Percentiles rank a stretch among this genome's conserved stretches.
phyloP scores from a whole-genome alignment of 306 rosid genomes.

The Acacia crassicarpa region DNA sequence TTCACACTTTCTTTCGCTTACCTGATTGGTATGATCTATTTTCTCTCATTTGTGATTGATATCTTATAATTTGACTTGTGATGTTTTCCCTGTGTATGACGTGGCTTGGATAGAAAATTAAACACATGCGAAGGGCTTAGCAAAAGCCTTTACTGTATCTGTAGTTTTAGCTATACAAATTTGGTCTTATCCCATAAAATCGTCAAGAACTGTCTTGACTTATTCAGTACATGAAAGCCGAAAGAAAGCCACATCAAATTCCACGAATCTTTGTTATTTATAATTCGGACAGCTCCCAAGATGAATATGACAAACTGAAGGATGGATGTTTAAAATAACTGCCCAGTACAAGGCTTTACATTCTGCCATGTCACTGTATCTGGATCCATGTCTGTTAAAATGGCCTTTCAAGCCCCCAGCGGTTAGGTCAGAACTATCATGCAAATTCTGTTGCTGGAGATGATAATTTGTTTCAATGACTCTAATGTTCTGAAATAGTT shows the following conservation, averaged over 20 bases:
- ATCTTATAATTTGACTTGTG: slow-evolving; percentile 15
- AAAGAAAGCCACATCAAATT: slow-evolving; percentile 3
- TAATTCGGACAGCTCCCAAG: not conserved
- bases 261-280: not conserved
- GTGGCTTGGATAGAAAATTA: slow-evolving; percentile 13
- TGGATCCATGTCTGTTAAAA: not conserved
- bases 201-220: not conserved
- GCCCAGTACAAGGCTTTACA: not conserved
- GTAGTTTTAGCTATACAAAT: slow-evolving; percentile 11
- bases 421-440: not conserved
- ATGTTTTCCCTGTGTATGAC: not conserved
- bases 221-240: not conserved
- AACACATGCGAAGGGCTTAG: slow-evolving; percentile 16
- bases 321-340: not conserved
- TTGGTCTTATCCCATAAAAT: not conserved
- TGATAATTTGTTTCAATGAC: not conserved
- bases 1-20: slow-evolving; percentile 87
- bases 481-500: not conserved
- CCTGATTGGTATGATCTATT: slow-evolving; percentile 69
- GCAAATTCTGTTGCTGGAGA: not conserved
- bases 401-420: not conserved
- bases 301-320: not conserved
- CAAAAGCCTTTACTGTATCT: not conserved
- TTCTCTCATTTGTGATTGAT: slow-evolving; percentile 27
- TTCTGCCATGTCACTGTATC: not conserved